Conservation (phyloP, 257 asterid species). For the Oldenlandia corymbosa region DNA sequence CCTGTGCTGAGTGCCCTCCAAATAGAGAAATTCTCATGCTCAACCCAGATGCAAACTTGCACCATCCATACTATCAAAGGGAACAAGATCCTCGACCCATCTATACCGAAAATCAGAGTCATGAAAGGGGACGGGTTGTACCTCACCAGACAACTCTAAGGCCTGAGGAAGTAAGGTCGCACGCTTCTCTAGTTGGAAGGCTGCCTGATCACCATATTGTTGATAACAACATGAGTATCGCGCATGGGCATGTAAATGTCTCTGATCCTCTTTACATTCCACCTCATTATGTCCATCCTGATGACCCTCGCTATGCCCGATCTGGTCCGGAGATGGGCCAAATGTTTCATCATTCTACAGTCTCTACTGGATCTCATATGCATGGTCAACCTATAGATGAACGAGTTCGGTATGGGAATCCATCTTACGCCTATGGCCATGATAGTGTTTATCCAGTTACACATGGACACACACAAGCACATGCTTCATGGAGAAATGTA, state of each 20-base stretch:
- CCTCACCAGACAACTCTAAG: conserved; percentile 57
- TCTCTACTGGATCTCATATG: conserved; percentile 47
- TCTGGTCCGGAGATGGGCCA: conserved; percentile 56
- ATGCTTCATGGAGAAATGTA: conserved; percentile 66
- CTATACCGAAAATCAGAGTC: conserved; percentile 46
- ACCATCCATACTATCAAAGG: conserved; percentile 49
- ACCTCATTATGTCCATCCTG: conserved; percentile 58
- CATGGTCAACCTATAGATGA: conserved; percentile 58
- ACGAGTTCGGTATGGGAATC: conserved; percentile 51
- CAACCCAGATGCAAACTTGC: conserved; percentile 51
- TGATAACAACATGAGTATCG: conserved; percentile 49
- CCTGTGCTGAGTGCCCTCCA: conserved; percentile 71
- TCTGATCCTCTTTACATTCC: conserved; percentile 52
- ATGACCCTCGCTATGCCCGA: conserved; percentile 51
- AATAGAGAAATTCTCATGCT: conserved; percentile 53
- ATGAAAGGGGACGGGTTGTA: conserved; percentile 64
- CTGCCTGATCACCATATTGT: conserved; percentile 42
- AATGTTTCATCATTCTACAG: conserved; percentile 58
- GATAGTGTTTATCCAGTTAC: conserved; percentile 61
- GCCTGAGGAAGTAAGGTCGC: conserved; percentile 60
- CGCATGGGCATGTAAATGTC: conserved; percentile 46
- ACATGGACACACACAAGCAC: conserved; percentile 56
- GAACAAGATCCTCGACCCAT: conserved; percentile 65
- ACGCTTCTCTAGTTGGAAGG: conserved; percentile 50
- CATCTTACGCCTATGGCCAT: conserved; percentile 51